Evolutionary conservation across 2,329 filamentous ascomycete genomes (phyloP).

Genomic region (Epichloe baconii): DNA sequence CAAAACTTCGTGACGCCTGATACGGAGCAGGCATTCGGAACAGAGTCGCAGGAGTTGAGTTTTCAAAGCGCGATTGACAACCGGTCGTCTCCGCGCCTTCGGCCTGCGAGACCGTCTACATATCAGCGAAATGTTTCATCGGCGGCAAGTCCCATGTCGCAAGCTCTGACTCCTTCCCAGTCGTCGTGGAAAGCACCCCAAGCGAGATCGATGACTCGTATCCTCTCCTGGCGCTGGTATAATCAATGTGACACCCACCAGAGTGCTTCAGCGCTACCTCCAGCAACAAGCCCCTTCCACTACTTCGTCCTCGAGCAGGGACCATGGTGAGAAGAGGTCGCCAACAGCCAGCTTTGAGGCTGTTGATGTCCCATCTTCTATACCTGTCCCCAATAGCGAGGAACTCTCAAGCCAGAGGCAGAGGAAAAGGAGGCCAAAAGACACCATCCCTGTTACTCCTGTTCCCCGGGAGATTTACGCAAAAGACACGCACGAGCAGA

Average conservation of each 20-base stretch:
- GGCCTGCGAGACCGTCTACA: background rate
- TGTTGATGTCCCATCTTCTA: slow-evolving; percentile 14
- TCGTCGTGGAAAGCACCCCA: slow-evolving; percentile 28
- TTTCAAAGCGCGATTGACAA: slow-evolving; percentile 34
- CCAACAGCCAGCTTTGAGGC: background rate
- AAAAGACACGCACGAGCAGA: background rate
- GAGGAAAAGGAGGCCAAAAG: background rate
- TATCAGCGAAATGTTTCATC: background rate
- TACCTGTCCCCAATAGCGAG: slow-evolving; percentile 6
- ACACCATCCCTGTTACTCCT: slow-evolving; percentile 16
- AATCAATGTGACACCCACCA: slow-evolving; percentile 30
- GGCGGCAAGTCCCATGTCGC: background rate
- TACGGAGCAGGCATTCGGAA: slow-evolving; percentile 12
- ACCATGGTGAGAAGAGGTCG: background rate
- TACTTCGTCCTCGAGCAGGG: slow-evolving; percentile 2
- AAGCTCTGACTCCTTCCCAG: slow-evolving; percentile 11
- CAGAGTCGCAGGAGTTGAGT: slow-evolving; percentile 28
- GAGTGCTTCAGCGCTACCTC: slow-evolving; percentile 36
- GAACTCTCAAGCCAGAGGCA: background rate
- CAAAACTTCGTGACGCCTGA: slow-evolving; percentile 7
- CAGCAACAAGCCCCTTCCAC: slow-evolving; percentile 17
- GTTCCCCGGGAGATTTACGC: background rate
- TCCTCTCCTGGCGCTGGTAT: slow-evolving; percentile 20
- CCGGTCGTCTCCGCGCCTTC: slow-evolving; percentile 20
- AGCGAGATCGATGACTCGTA: slow-evolving; percentile 45